Evolutionary conservation across 2,329 filamentous ascomycete species (phyloP).

Genomic region (Polytolypa hystricis): DNA sequence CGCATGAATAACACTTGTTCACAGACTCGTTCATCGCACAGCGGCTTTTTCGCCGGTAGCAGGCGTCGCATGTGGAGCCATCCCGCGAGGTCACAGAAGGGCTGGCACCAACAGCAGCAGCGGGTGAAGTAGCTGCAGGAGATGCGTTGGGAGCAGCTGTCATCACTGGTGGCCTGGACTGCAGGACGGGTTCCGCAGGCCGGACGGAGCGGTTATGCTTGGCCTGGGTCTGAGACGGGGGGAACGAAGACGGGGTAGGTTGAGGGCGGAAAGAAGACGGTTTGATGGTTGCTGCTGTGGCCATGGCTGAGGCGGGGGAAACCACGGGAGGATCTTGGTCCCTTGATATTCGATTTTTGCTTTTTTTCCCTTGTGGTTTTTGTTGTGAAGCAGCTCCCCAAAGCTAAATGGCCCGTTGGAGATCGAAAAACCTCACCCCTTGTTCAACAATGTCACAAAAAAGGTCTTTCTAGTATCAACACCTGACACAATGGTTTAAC

Average conservation of each 20-base stretch:
- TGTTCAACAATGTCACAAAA: too few species aligned
- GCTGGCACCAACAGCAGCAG: neutral
- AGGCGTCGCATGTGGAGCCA: slow-evolving; percentile 30
- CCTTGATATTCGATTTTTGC: too few species aligned
- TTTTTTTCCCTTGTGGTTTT: too few species aligned
- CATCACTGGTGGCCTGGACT: neutral
- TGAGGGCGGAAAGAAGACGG: slow-evolving; percentile 6
- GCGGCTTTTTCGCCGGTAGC: slow-evolving; percentile 31
- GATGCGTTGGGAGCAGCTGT: neutral
- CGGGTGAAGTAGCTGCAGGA: neutral
- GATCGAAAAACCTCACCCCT: too few species aligned
- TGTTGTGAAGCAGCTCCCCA: too few species aligned
- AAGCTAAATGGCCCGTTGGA: too few species aligned
- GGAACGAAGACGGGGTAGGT: neutral
- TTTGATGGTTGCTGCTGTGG: slow-evolving; percentile 7
- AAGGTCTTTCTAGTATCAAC: too few species aligned
- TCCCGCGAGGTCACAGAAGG: neutral
- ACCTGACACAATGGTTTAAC: too few species aligned
- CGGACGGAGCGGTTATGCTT: slow-evolving; percentile 1
- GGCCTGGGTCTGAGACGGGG: neutral
- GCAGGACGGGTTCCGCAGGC: slow-evolving; percentile 1
- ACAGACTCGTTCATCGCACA: slow-evolving; percentile 35
- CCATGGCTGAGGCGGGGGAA: too few species aligned
- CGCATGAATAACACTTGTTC: slow-evolving; percentile 35
- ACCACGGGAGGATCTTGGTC: too few species aligned